Conservation (phyloP, 257 asterid species). For the Solanum neorickii region DNA sequence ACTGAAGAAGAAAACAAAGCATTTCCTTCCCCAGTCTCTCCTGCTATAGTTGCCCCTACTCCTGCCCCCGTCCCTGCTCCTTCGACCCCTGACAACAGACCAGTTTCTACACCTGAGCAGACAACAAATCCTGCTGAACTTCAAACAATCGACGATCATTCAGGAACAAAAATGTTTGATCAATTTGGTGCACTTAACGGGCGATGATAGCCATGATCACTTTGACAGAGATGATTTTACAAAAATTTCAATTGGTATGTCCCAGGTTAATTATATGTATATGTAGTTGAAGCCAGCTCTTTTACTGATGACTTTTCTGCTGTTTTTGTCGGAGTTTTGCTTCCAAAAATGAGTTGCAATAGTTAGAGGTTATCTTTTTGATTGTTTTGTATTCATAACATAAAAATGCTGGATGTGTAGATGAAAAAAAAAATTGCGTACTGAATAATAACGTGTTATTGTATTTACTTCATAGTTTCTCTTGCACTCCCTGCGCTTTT, state of each 20-base stretch:
- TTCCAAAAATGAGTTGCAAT: not conserved
- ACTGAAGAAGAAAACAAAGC: slow-evolving; percentile 22
- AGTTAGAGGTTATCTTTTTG: not conserved
- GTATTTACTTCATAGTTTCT: not conserved
- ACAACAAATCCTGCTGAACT: slow-evolving; percentile 20
- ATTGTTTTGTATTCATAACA: not conserved
- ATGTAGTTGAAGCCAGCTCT: not conserved
- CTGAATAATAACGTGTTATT: not conserved
- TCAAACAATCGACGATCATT: slow-evolving; percentile 48
- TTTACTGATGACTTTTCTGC: not conserved
- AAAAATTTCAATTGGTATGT: not conserved
- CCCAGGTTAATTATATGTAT: not conserved
- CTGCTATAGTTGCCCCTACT: not conserved
- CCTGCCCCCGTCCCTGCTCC: slow-evolving; percentile 1
- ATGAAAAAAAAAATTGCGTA: not conserved
- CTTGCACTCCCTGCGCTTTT: not conserved
- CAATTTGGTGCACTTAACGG: slow-evolving; percentile 68
- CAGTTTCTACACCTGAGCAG: slow-evolving; percentile 12
- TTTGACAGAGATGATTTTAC: not conserved
- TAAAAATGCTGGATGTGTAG: not conserved
- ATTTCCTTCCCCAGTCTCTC: not conserved
- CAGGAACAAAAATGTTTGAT: slow-evolving; percentile 73
- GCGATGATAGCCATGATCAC: slow-evolving; percentile 17
- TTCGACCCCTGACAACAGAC: slow-evolving; percentile 5
- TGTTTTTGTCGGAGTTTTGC: not conserved